Evolutionary conservation across 2,329 filamentous ascomycete species (phyloP).

Genomic region (Alternaria brassicae): DNA sequence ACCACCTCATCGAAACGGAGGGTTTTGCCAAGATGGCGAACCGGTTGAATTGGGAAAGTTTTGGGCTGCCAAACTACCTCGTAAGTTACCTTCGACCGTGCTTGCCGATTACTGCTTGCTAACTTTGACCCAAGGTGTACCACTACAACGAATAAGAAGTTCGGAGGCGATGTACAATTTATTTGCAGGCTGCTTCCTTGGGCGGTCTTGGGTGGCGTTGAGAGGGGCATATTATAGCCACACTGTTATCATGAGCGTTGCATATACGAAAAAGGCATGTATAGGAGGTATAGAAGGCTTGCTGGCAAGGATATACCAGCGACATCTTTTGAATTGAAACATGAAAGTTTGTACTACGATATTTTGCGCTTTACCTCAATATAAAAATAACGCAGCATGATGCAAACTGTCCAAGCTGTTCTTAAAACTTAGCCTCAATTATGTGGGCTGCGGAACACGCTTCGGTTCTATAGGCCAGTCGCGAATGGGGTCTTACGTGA

Average conservation of each 20-base stretch:
- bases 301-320: conserved; percentile 25
- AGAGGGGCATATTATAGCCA: conserved; percentile 11
- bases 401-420: not conserved
- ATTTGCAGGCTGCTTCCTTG: conserved; percentile 12
- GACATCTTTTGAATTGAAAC: conserved; percentile 7
- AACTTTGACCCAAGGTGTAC: conserved; percentile 68
- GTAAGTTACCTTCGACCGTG: conserved; percentile 59
- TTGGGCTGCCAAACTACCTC: conserved; percentile 95
- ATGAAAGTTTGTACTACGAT: not conserved
- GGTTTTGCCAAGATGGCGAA: conserved; percentile 98
- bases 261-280: conserved; percentile 19
- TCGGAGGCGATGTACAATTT: not conserved
- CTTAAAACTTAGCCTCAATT: not conserved
- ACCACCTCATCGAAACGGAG: conserved; percentile 96
- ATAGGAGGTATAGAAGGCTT: conserved; percentile 14
- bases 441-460: conserved; percentile 6
- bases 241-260: conserved; percentile 11
- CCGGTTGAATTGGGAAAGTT: conserved; percentile 82
- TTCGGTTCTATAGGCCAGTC: conserved; percentile 8
- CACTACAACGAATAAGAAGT: conserved; percentile 81
- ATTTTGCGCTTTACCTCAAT: not conserved
- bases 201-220: conserved; percentile 45
- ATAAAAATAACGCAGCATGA: not conserved
- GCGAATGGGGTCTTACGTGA: conserved; percentile 1
- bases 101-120: not conserved